Base-by-base conservation (phyloP, 495 filamentous ascomycete species). In the Talaromyces adpressus region DNA sequence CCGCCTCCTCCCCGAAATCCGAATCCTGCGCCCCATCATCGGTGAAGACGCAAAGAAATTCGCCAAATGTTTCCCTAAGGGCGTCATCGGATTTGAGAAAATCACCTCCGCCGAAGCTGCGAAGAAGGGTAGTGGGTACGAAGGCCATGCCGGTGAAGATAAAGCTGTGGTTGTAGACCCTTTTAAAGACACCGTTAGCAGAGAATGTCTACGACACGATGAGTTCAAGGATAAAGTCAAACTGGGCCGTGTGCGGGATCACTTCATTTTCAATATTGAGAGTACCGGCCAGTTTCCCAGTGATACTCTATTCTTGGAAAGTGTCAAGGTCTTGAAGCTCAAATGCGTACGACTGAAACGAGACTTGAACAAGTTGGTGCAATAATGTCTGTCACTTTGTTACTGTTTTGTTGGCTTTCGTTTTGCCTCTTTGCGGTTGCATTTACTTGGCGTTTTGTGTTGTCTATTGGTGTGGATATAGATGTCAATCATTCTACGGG, bases 181-280 rank as follows among this genome's bases (percentile, higher is more conserved):
- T 0, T 86, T 89, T 75, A 89, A 88, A 57, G 94, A 99, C 73
- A 98, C 93, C 2, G 94, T 99, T 62, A 92, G 88, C 71, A 83
- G 95, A 63, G 95, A 99, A 78, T 93, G 90, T 65, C 73, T 98
- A 68, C 83, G 95, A 49, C 93, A 99, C 71, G 84, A 86, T 47
- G 95, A 98, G 75, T 98, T 99, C 81, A 84, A 94, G 68, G 89
- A 82, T 63, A 98, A 95, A 81, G 95, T 99, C 60, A 93, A 91
- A 80, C 82, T 99, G 12, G 95, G 95, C 51, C 83, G 95, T 30
- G 77, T 91, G 47, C 78, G 89, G 64, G 95, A 99, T 76, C 95
- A 99, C 75, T 99, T 99, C 71, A 97, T 99, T 75, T 99, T 92
- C 82, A 87, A 84, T 62, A 80, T 99, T 6, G 95, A 99, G 82